Evolutionary conservation across 2,329 filamentous ascomycete genomes (phyloP).

Genomic region (Salinomyces thailandicus): DNA sequence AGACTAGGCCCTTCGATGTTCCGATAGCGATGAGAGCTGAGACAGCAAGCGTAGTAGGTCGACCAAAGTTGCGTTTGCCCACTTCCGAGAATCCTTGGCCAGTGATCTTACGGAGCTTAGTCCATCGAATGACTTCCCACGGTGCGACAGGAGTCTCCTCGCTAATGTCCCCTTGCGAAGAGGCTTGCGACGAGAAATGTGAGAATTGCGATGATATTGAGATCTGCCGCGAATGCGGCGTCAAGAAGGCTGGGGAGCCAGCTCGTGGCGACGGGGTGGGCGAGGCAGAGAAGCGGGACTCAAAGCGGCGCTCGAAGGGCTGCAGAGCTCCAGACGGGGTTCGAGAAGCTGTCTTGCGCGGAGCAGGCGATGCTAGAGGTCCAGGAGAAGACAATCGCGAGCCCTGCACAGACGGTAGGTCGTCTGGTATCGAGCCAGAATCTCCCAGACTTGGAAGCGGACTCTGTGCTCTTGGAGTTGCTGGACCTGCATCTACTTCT

Average conservation of each 20-base stretch:
- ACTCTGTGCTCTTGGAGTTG: conserved; percentile 18
- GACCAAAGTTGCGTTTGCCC: conserved; percentile 84
- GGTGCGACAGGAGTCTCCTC: conserved; percentile 55
- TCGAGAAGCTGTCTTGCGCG: conserved; percentile 53
- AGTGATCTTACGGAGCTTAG: conserved; percentile 78
- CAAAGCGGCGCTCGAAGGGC: conserved; percentile 90
- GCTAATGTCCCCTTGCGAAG: conserved; percentile 34
- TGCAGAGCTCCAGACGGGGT: conserved; percentile 72
- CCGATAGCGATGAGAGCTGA: conserved; percentile 82
- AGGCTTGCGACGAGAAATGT: conserved; percentile 57
- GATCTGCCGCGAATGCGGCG: conserved; percentile 62
- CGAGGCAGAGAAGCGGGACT: conserved; percentile 67
- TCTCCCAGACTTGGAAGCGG: conserved; percentile 53
- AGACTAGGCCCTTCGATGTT: conserved; percentile 84
- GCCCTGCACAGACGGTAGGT: conserved; percentile 69
- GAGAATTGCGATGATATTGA: conserved; percentile 33
- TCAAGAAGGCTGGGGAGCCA: conserved; percentile 66
- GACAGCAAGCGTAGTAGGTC: conserved; percentile 79
- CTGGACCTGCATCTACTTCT: conserved; percentile 8
- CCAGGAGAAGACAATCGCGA: conserved; percentile 52
- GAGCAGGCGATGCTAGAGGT: conserved; percentile 56
- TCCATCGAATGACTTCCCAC: conserved; percentile 98
- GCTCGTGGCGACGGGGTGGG: conserved; percentile 53
- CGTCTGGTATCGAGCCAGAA: conserved; percentile 68
- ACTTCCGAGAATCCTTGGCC: conserved; percentile 85